Conservation (phyloP, 192 early-diverging fungal species). For the Polychytrium aggregatum region DNA sequence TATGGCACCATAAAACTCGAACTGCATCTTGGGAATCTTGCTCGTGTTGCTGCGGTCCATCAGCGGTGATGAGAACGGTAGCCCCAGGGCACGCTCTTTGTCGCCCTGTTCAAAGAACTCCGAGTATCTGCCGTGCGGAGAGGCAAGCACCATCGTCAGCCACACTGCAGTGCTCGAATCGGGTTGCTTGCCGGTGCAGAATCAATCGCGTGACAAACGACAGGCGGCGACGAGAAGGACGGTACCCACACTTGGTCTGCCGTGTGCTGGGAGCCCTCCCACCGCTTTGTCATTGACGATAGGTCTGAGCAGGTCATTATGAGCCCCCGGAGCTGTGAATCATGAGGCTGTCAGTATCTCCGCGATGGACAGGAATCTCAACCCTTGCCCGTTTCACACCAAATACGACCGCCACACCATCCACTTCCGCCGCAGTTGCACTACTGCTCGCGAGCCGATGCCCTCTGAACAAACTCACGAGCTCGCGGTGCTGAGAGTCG, state of each 20-base stretch:
- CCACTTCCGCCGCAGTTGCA: too few species aligned
- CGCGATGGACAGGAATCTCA: neutral
- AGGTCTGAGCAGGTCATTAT: conserved; percentile 34
- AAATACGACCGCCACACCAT: neutral
- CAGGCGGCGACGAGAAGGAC: neutral
- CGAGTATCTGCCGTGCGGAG: conserved; percentile 10
- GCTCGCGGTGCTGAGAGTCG: conserved; percentile 4
- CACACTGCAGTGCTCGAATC: neutral
- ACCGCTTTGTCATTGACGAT: conserved; percentile 29
- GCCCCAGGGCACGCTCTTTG: conserved; percentile 25
- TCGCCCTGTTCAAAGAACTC: conserved; percentile 40
- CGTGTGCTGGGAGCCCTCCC: conserved; percentile 13
- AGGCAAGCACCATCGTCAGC: too few species aligned
- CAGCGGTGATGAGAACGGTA: conserved; percentile 26
- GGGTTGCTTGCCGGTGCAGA: neutral
- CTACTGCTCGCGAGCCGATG: neutral
- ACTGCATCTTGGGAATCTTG: conserved; percentile 32
- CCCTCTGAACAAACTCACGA: conserved; percentile 1
- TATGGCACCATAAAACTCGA: conserved; percentile 22
- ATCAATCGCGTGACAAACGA: neutral
- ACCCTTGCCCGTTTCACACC: too few species aligned
- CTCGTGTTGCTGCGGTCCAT: conserved; percentile 24
- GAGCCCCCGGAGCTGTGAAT: conserved; percentile 11
- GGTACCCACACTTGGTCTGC: conserved; percentile 22
- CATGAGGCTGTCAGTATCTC: conserved; percentile 1